Percentiles rank a stretch among this genome's conserved stretches.
Conservation (phyloP, 2,329 filamentous ascomycete genomes). For the Aspergillus clavatus region DNA sequence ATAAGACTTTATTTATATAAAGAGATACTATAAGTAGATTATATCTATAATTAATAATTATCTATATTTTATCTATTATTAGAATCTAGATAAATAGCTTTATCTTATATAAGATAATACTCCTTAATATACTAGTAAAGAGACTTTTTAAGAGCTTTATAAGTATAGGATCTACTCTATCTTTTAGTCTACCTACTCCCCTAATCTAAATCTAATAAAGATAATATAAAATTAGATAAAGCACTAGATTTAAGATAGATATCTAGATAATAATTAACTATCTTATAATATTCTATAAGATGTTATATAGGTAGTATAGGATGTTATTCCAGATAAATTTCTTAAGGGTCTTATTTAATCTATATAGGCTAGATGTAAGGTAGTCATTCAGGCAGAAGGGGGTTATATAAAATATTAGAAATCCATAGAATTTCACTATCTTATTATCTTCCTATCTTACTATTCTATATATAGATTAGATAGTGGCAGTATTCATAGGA, state of each 20-base stretch:
- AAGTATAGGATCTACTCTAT: background rate
- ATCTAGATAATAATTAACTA: constrained; percentile 1
- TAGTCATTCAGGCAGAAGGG: too few species aligned
- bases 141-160: background rate
- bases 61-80: background rate
- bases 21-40: background rate
- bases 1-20: constrained; percentile 1
- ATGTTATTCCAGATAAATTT: constrained; percentile 1
- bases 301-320: constrained; percentile 1
- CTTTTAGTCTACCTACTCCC: constrained; percentile 6
- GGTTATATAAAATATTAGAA: too few species aligned
- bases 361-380: constrained; percentile 6
- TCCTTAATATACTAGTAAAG: background rate
- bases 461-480: too few species aligned
- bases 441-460: too few species aligned
- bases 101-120: background rate
- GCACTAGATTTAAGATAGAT: constrained; percentile 4
- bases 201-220: constrained; percentile 10
- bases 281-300: constrained; percentile 4
- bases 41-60: constrained; percentile 1
- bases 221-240: constrained; percentile 9
- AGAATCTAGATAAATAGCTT: background rate
- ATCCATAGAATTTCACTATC: too few species aligned
- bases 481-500: too few species aligned
- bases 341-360: constrained; percentile 2